These are phyloP conservation scores for Phyllosticta paracitricarpa DNA, from an alignment of 2,329 filamentous ascomycete genomes.

Conservation along the genomic window DNA sequence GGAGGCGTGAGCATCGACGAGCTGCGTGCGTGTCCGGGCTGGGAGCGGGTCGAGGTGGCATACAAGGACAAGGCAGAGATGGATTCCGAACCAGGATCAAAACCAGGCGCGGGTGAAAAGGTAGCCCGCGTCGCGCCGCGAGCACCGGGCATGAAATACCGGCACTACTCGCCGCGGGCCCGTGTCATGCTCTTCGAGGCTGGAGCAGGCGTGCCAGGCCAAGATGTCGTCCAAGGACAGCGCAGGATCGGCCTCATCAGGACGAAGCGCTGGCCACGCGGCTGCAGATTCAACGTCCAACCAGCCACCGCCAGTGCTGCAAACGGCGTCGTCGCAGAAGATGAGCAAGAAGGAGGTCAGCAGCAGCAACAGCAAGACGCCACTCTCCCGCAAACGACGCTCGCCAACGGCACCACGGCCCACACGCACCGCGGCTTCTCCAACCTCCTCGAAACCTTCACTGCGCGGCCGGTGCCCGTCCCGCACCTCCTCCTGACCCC, in stretches of 20 bases:
- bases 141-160: conserved; percentile 98
- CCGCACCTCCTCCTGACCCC: background rate
- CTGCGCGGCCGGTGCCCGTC: background rate
- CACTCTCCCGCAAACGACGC: background rate
- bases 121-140: conserved; percentile 52
- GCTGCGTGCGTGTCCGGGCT: conserved; percentile 62
- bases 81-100: conserved; percentile 54
- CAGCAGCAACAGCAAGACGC: background rate
- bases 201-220: conserved; percentile 25
- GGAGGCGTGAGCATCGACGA: conserved; percentile 80
- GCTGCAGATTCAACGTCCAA: conserved; percentile 12
- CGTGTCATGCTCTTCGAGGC: conserved; percentile 74
- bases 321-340: background rate
- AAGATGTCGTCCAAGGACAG: conserved; percentile 16
- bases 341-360: background rate
- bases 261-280: conserved; percentile 19
- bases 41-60: conserved; percentile 66
- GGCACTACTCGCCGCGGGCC: conserved; percentile 90
- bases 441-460: conserved; percentile 26
- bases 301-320: background rate
- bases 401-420: background rate
- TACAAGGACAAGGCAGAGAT: conserved; percentile 69
- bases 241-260: conserved; percentile 32
- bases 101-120: conserved; percentile 59
- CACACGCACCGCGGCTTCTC: conserved; percentile 12